Evolutionary conservation across 2,329 filamentous ascomycete genomes (phyloP).

Genomic region (Diaporthe sp.): DNA sequence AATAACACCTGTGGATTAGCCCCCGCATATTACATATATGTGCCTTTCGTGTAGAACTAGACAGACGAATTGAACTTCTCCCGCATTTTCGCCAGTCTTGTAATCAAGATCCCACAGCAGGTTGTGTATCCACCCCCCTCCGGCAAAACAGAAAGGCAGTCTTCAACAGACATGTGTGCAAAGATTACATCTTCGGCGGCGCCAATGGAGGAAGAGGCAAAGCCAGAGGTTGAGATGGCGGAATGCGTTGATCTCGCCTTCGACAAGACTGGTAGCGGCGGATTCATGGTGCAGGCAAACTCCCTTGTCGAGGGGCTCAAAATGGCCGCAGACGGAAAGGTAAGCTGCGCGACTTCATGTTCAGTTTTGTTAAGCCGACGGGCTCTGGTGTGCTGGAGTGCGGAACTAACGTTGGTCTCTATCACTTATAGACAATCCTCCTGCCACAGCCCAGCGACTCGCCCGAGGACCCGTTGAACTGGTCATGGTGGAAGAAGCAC

Average conservation of each 20-base stretch:
- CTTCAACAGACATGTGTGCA: not conserved
- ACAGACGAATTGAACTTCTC: not conserved
- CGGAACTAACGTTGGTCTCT: not conserved
- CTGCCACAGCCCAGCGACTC: conserved; percentile 39
- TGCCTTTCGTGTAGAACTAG: too few relatives aligned
- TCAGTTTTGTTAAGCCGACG: not conserved
- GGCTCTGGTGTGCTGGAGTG: not conserved
- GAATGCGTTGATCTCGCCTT: not conserved
- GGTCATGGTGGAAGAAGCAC: conserved; percentile 44
- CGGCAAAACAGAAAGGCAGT: not conserved
- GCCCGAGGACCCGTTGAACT: conserved; percentile 44
- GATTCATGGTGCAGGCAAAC: not conserved
- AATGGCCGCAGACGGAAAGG: not conserved
- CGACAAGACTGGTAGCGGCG: not conserved
- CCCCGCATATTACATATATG: too few relatives aligned
- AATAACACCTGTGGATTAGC: too few relatives aligned
- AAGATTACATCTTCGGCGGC: not conserved
- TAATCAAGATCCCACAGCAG: not conserved
- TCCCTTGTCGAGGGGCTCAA: not conserved
- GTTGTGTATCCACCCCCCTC: too few relatives aligned
- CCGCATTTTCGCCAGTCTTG: not conserved
- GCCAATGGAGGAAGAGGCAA: not conserved
- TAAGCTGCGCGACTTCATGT: not conserved
- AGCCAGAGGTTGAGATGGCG: conserved; percentile 5
- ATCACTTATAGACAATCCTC: not conserved